Evolutionary conservation across 2,329 filamentous ascomycete genomes (phyloP).

Genomic region (Zasmidium citrigriseum): DNA sequence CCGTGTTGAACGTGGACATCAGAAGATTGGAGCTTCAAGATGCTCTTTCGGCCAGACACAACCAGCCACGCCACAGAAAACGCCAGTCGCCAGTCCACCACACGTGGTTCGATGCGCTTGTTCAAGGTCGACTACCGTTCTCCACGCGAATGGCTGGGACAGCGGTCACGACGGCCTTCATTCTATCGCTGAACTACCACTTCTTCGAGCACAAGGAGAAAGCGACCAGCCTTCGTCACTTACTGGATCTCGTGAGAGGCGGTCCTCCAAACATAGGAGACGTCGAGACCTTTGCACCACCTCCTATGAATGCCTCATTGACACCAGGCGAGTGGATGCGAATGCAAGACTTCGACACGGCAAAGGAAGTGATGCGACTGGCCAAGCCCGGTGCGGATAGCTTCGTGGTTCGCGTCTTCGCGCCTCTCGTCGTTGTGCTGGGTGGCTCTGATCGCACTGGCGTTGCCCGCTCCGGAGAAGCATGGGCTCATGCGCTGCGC

Average conservation of each 20-base stretch:
- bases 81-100: constrained; percentile 37
- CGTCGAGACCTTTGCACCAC: constrained; percentile 41
- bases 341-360: constrained; percentile 77
- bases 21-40: constrained; percentile 74
- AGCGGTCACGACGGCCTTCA: constrained; percentile 69
- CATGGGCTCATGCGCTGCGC: constrained; percentile 54
- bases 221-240: constrained; percentile 29
- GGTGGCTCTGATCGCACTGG: constrained; percentile 68
- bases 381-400: constrained; percentile 71
- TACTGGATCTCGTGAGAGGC: constrained; percentile 30
- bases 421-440: constrained; percentile 72
- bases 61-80: constrained; percentile 17
- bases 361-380: constrained; percentile 72
- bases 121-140: constrained; percentile 65
- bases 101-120: constrained; percentile 63
- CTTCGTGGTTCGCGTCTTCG: constrained; percentile 72
- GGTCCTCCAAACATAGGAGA: constrained; percentile 20
- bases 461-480: constrained; percentile 40
- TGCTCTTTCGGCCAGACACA: constrained; percentile 54
- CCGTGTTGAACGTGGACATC: constrained; percentile 78
- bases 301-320: constrained; percentile 70
- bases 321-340: constrained; percentile 76
- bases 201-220: constrained; percentile 65
- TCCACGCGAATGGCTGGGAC: constrained; percentile 76
- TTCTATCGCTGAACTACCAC: constrained; percentile 74